Percentiles rank a stretch among this genome's conserved stretches.
phyloP scores from a whole-genome alignment of 2,329 filamentous ascomycete species.

The Aureobasidium sp. region DNA sequence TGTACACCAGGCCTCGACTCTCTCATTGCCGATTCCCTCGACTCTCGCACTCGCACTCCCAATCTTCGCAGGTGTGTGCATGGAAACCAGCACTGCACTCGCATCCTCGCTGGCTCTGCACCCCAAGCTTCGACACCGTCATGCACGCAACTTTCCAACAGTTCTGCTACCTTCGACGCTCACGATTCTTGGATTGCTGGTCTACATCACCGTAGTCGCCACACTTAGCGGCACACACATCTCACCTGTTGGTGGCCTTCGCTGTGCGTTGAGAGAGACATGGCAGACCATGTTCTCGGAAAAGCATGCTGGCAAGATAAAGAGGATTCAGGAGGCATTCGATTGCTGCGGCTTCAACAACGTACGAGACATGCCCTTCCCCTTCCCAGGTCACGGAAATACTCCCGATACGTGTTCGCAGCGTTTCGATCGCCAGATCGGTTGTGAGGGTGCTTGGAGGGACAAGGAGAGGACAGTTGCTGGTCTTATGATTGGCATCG shows the following conservation, averaged over 20 bases:
- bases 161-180: constrained; percentile 19
- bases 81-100: constrained; percentile 30
- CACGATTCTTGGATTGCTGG: constrained; percentile 32
- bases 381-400: constrained; percentile 40
- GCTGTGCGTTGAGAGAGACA: constrained; percentile 47
- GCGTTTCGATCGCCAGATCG: constrained; percentile 35
- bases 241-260: constrained; percentile 28
- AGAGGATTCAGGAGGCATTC: constrained; percentile 55
- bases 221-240: constrained; percentile 37
- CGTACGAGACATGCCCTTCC: constrained; percentile 52
- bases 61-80: constrained; percentile 32
- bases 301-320: constrained; percentile 45
- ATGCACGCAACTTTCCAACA: constrained; percentile 25
- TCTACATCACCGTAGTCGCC: constrained; percentile 33
- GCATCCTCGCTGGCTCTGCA: constrained; percentile 16
- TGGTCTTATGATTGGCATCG: constrained; percentile 47
- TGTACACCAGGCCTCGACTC: constrained; percentile 21
- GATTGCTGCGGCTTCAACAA: constrained; percentile 57
- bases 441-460: constrained; percentile 51
- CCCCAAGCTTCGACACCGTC: constrained; percentile 23
- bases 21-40: constrained; percentile 35
- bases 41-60: constrained; percentile 34
- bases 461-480: constrained; percentile 44
- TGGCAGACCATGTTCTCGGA: constrained; percentile 48
- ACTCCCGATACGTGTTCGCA: constrained; percentile 34